These are phyloP conservation scores for Penicillium chermesinum DNA, from an alignment of 495 filamentous ascomycete species.

Conservation along the genomic window DNA sequence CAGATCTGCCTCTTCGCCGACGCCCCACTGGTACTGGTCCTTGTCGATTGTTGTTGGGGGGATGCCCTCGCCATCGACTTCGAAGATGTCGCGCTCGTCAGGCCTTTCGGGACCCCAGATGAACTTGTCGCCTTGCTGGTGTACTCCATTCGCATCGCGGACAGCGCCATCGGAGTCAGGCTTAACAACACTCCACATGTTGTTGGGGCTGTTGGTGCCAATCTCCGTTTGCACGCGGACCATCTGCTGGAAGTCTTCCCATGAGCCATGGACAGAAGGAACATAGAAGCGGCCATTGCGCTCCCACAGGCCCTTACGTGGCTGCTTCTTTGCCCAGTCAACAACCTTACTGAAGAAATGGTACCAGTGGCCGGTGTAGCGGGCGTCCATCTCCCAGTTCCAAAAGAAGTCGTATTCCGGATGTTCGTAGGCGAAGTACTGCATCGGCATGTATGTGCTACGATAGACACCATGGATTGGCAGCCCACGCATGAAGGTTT, in stretches of 20 bases:
- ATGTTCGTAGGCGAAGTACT: slow-evolving; percentile 84
- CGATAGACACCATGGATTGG: slow-evolving; percentile 90
- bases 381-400: slow-evolving; percentile 98
- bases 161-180: slow-evolving; percentile 22
- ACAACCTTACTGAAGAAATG: slow-evolving; percentile 73
- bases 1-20: slow-evolving; percentile 87
- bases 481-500: slow-evolving; percentile 65
- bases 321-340: slow-evolving; percentile 74
- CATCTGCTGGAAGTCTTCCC: slow-evolving; percentile 91
- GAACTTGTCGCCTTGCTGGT: slow-evolving; percentile 58
- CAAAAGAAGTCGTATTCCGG: slow-evolving; percentile 94
- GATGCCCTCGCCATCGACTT: slow-evolving; percentile 62
- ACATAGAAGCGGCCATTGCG: slow-evolving; percentile 89
- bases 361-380: slow-evolving; percentile 95
- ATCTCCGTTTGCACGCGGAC: slow-evolving; percentile 84
- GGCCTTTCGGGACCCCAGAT: slow-evolving; percentile 86
- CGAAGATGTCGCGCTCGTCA: slow-evolving; percentile 58
- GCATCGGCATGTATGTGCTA: slow-evolving; percentile 86
- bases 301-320: slow-evolving; percentile 90
- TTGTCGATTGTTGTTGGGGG: slow-evolving; percentile 68
- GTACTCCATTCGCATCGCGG: slow-evolving; percentile 22
- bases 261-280: slow-evolving; percentile 78
- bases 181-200: slow-evolving; percentile 57
- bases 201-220: slow-evolving; percentile 67
- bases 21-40: slow-evolving; percentile 81